These are phyloP conservation scores for Euphorbia pulcherrima DNA, from an alignment of 345 rosid genomes.

Conservation along the genomic window DNA sequence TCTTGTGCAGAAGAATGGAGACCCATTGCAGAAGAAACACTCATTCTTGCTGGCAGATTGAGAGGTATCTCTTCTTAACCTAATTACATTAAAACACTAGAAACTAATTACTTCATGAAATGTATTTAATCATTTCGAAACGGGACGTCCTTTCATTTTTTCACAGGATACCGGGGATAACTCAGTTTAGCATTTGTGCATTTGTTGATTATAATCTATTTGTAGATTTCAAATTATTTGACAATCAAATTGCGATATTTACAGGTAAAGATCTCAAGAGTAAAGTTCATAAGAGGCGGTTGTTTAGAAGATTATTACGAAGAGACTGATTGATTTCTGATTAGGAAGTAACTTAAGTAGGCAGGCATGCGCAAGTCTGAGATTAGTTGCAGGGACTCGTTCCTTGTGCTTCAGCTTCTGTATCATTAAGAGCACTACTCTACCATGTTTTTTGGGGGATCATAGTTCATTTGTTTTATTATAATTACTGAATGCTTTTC, in stretches of 20 bases:
- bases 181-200: not conserved
- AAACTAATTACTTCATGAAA: not conserved
- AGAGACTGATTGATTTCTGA: constrained; percentile 23
- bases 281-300: constrained; percentile 18
- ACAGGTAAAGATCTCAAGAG: constrained; percentile 33
- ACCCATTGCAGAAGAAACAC: constrained; percentile 80
- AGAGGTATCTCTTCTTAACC: constrained; percentile 39
- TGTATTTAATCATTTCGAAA: not conserved
- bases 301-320: constrained; percentile 29
- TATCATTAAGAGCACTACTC: not conserved
- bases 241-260: not conserved
- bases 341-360: not conserved
- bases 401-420: not conserved
- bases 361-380: not conserved
- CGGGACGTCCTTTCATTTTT: not conserved
- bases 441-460: not conserved
- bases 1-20: constrained; percentile 86
- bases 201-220: not conserved
- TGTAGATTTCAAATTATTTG: not conserved
- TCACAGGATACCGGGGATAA: not conserved
- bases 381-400: not conserved
- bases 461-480: not conserved
- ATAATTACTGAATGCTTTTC: not conserved
- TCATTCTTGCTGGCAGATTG: constrained; percentile 61
- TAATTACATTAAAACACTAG: not conserved